Evolutionary conservation across 805 yeast genomes (phyloP), one percentile per base, ranked within the genome.

Genomic region (Lipomyces starkeyi): DNA sequence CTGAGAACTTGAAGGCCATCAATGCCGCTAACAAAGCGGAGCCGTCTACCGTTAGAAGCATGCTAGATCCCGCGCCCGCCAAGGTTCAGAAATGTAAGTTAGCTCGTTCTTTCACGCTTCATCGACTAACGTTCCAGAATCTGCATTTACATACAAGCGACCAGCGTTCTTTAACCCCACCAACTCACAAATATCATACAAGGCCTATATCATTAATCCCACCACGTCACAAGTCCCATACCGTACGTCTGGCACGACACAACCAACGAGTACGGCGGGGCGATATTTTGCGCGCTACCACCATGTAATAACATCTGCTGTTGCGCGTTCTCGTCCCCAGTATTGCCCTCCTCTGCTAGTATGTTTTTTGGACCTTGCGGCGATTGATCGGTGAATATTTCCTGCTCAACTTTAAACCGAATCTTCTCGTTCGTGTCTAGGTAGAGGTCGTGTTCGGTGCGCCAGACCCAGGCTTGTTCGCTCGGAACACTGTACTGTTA

Each of bases 391-490:
- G 88, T 88, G 78, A 93, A 95, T 5, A 90, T 82, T 76, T 93
- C 97, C 77, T 91, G 91, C 78, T 95, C 98, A 1, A 95, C 88
- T 76, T 98, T 85, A 78, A 95, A 94, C 73, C 97, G 84, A 71
- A 95, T 90, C 80, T 89, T 91, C 77, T 95, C 99, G 78, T 93
- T 92, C 43, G 91, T 83, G 83, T 95, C 99, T 64, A 95, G 83
- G 76, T 88, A 95, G 68, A 95, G 82, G 71, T 88, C 88, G 1
- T 89, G 87, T 2, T 88, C 95, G 69, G 85, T 83, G 63, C 87
- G 85, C 99, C 99, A 95, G 55, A 93, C 88, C 99, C 99, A 95
- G 13, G 97, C 97, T 76, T 89, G 91, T 71, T 95, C 99, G 55
- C 84, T 87, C 0, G 90, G 76, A 2, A 78, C 74, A 81, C 73